Base-by-base conservation (phyloP, 805 yeast species). In the Saccharomycopsis guyanensis region DNA sequence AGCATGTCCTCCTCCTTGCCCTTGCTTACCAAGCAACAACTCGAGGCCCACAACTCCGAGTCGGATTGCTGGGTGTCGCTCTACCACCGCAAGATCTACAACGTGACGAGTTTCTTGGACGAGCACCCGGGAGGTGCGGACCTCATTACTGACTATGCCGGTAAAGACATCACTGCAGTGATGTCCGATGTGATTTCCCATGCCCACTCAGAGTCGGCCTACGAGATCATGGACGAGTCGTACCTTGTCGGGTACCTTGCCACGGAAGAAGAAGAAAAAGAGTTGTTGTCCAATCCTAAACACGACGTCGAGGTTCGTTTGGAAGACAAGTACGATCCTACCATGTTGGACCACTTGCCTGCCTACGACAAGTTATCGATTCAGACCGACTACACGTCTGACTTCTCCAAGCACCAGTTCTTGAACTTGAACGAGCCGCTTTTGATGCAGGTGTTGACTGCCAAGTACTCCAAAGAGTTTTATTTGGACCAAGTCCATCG, bases 401-500 rank as follows among this genome's bases (percentile, higher is more conserved):
- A 93, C 66, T 77, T 66, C 55, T 68, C 72, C 54, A 82, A 79
- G 53, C 95, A 93, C 70, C 75, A 83, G 61, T 93, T 93, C 63
- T 69, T 93, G 56, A 97, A 93, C 63, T 74, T 93, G 59, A 78
- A 73, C 56, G 79, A 77, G 61, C 95, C 98, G 1, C 70, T 93
- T 56, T 66, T 93, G 37, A 59, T 76, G 64, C 98, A 93, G 69
- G 86, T 93, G 39, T 66, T 87, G 46, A 71, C 75, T 51, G 79
- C 88, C 36, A 72, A 75, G 31, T 93, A 88, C 71, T 60, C 84
- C 36, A 91, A 86, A 61, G 94, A 86, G 37, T 91, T 93, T 59
- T 93, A 93, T 64, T 71, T 93, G 59, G 96, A 88, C 61, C 97
- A 93, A 66, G 93, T 93, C 37, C 98, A 93, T 65, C 80, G 97